phyloP scores from a whole-genome alignment of 257 asterid species.

The Hygrophila difformis region DNA sequence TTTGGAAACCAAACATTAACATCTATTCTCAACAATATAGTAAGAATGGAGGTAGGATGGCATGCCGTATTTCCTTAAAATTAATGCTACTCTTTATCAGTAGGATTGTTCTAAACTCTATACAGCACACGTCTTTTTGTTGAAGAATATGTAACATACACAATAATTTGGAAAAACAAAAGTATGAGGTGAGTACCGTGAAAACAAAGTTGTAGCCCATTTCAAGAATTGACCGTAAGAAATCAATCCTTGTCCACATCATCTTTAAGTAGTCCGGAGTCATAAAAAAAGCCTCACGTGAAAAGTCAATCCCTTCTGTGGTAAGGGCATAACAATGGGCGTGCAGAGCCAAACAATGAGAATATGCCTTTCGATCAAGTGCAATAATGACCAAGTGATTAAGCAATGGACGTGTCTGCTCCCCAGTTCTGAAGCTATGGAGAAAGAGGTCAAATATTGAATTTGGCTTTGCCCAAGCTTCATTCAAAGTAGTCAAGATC shows the following conservation, averaged over 20 bases:
- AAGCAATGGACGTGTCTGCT: not conserved
- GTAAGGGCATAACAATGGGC: not conserved
- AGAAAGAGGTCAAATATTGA: conserved; percentile 8
- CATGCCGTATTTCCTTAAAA: no score
- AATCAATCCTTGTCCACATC: conserved; percentile 7
- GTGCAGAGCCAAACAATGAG: not conserved
- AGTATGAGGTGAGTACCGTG: not conserved
- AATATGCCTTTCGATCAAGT: conserved; percentile 3
- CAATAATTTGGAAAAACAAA: not conserved
- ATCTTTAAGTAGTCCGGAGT: conserved; percentile 2
- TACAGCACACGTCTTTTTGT: no score
- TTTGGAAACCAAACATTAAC: no score
- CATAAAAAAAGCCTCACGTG: not conserved
- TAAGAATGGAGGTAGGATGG: no score
- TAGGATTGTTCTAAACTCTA: no score
- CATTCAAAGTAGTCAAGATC: conserved; percentile 1
- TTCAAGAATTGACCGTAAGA: not conserved
- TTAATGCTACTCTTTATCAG: no score
- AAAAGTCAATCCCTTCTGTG: not conserved
- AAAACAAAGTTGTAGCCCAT: conserved; percentile 10
- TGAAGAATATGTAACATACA: no score
- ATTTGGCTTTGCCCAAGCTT: conserved; percentile 2
- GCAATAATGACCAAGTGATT: not conserved
- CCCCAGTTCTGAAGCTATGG: conserved; percentile 1
- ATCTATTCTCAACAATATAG: no score